Conservation (phyloP, 106 monocot genomes). For the Chionographis japonica region DNA sequence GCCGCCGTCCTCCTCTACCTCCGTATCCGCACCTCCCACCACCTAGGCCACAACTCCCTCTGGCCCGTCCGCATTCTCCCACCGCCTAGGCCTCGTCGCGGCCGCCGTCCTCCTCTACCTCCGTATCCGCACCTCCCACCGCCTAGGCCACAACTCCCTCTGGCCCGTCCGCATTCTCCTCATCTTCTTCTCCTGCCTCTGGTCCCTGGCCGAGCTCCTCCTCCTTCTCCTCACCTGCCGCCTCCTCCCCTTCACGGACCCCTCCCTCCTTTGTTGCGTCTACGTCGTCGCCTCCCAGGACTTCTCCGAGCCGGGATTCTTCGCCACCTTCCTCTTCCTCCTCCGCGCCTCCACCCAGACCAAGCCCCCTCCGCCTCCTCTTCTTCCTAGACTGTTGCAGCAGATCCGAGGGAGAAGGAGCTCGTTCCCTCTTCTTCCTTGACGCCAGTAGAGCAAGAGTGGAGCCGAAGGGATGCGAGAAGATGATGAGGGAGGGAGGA, state of each 20-base stretch:
- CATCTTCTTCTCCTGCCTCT: constrained; percentile 24
- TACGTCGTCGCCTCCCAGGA: constrained; percentile 27
- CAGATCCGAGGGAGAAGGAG: too few species aligned
- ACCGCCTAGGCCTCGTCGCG: constrained; percentile 3
- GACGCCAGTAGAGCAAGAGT: too few species aligned
- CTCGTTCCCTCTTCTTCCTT: too few species aligned
- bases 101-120: constrained; percentile 18
- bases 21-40: constrained; percentile 17
- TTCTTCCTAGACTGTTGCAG: too few species aligned
- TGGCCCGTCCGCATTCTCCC: constrained; percentile 40
- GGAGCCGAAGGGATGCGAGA: too few species aligned
- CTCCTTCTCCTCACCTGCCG: constrained; percentile 17
- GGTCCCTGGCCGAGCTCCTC: constrained; percentile 33
- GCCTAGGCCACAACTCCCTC: constrained; percentile 28
- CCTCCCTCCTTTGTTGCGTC: constrained; percentile 16
- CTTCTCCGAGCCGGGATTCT: constrained; percentile 37
- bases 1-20: constrained; percentile 18
- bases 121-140: constrained; percentile 17
- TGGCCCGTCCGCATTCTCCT: constrained; percentile 42
- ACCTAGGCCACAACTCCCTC: constrained; percentile 28
- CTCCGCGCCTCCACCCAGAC: constrained; percentile 25
- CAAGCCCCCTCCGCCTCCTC: constrained; percentile 5
- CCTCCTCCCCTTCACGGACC: neutral
- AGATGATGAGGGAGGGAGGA: too few species aligned
- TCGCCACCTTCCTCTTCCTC: constrained; percentile 46